Conservation (phyloP, 306 rosid species). For the Vigna angularis region DNA sequence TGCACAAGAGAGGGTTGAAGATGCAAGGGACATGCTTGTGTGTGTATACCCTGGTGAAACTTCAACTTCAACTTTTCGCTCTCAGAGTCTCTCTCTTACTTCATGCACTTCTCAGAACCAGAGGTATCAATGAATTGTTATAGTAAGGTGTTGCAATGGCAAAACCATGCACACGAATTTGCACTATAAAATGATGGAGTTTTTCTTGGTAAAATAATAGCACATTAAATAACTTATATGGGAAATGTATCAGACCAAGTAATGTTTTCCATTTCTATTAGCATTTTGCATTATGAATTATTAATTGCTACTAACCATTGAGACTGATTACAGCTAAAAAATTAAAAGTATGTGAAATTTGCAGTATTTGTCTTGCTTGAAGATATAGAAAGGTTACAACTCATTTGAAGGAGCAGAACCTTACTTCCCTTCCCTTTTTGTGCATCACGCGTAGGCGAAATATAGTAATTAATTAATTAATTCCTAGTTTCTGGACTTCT, state of each 20-base stretch:
- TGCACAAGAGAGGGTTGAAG: slow-evolving; percentile 52
- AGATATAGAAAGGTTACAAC: background rate
- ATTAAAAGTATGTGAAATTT: background rate
- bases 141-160: background rate
- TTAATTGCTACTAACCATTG: background rate
- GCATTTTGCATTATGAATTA: background rate
- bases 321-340: background rate
- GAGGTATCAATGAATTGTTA: background rate
- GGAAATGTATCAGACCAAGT: background rate
- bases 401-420: background rate
- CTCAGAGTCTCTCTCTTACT: background rate
- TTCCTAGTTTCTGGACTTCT: no score
- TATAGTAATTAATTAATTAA: no score
- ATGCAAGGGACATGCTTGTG: slow-evolving; percentile 50
- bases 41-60: background rate
- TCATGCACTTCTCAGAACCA: background rate
- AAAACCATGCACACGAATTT: background rate
- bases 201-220: no score
- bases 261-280: background rate
- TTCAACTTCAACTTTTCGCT: background rate
- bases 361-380: no score
- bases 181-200: no score
- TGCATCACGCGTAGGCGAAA: no score
- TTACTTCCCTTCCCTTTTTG: no score
- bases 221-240: background rate